Base-by-base conservation (phyloP, 169 alveolate species). In the Plasmodium knowlesi region DNA sequence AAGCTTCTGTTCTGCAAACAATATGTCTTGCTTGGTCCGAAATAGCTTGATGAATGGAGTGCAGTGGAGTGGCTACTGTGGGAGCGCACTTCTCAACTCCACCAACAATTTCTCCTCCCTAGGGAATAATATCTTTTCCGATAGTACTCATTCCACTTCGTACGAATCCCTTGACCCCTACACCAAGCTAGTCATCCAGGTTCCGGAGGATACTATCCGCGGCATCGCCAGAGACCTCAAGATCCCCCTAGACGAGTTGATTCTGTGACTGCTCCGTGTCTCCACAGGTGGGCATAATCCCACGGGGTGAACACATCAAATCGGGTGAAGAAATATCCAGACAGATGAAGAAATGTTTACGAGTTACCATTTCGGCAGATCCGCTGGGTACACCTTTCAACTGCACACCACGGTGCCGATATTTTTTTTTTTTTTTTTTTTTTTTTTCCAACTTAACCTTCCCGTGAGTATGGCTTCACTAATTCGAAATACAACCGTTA, bases 1-100 rank as follows among this genome's bases (percentile, higher is more conserved):
- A 12, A 70, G 92, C 34, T 91, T 81, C 78, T 81, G 84, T 41
- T 71, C 92, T 2, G 14, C 95, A 9, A 91, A 67, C 39, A 91
- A 78, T 81, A 46, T 91, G 25, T 91, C 95, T 22, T 81, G 95
- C 39, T 28, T 91, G 41, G 95, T 91, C 10, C 50, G 95, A 16
- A 91, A 91, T 39, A 91, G 95, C 41, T 71, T 91, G 37, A 91
- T 91, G 95, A 91, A 91, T 73, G 95, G 95, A 25, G 95, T 91
- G 74, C 95, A 91, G 73, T 91, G 95, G 95, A 91, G 95, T 91
- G 95, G 95, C 5, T 91, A 71, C 54, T 91, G 95, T 72, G 95
- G 95, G 10, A 91, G 89, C 30, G 78, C 95, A 14, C 67, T 91
- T 25, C 61, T 91, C 16, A 91, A 91, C 84, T 41, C 95, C 53